Conservation (phyloP, 305 asterid genomes). For the Fraxinus greggii region DNA sequence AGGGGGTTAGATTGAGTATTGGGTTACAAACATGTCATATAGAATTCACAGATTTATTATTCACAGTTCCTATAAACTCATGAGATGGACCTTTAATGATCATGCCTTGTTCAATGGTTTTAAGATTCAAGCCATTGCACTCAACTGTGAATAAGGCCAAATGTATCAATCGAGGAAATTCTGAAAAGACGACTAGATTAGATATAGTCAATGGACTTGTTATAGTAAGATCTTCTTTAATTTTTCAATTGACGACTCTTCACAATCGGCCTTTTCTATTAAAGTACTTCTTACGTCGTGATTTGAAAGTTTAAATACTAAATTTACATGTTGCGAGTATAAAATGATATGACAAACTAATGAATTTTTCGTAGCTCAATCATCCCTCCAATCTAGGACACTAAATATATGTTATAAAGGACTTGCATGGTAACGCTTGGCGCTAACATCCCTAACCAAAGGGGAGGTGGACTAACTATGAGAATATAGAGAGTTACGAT, state of each 20-base stretch:
- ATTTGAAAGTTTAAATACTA: not conserved
- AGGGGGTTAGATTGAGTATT: not conserved
- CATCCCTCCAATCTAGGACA: not conserved
- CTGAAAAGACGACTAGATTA: not conserved
- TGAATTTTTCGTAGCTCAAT: too few relatives aligned
- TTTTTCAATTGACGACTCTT: not conserved
- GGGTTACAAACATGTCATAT: not conserved
- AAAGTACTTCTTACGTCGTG: not conserved
- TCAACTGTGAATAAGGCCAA: not conserved
- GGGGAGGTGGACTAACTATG: not conserved
- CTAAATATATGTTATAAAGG: not conserved
- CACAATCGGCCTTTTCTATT: not conserved
- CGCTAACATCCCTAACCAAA: not conserved
- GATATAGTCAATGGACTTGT: not conserved
- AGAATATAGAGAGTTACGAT: not conserved
- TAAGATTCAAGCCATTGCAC: not conserved
- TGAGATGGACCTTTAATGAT: not conserved
- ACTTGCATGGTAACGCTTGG: not conserved
- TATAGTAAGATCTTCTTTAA: not conserved
- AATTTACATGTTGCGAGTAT: too few relatives aligned
- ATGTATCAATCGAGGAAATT: not conserved
- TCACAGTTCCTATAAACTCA: not conserved
- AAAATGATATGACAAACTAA: too few relatives aligned
- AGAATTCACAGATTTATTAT: not conserved
- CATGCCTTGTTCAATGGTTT: not conserved